Evolutionary conservation across 768 basidiomycete genomes (phyloP).

Genomic region (Leccinum subgranulosum): DNA sequence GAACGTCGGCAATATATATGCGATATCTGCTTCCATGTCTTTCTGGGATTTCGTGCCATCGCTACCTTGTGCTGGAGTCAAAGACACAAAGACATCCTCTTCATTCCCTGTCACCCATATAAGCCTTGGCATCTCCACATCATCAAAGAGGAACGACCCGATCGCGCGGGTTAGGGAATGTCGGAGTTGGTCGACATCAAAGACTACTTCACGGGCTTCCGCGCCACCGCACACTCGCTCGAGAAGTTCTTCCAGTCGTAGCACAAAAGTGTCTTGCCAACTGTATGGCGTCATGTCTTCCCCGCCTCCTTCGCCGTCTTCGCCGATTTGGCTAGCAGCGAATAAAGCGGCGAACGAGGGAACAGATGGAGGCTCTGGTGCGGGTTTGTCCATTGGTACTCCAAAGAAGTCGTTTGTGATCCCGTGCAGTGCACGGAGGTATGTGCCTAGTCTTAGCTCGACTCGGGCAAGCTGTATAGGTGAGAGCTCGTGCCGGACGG

Average conservation of each 20-base stretch:
- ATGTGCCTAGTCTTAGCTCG: slow-evolving; percentile 59
- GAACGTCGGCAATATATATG: slow-evolving; percentile 39
- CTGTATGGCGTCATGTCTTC: slow-evolving; percentile 42
- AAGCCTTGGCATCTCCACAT: slow-evolving; percentile 68
- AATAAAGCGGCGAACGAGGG: slow-evolving; percentile 16
- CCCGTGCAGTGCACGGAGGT: slow-evolving; percentile 61
- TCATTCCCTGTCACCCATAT: slow-evolving; percentile 61
- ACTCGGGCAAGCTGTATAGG: slow-evolving; percentile 41
- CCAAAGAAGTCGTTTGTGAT: slow-evolving; percentile 82
- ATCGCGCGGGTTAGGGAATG: slow-evolving; percentile 63
- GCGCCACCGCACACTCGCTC: slow-evolving; percentile 34
- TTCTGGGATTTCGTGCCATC: slow-evolving; percentile 3
- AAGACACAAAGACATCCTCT: slow-evolving; percentile 53
- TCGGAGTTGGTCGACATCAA: slow-evolving; percentile 42
- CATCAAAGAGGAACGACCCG: slow-evolving; percentile 72
- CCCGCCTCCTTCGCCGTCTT: slow-evolving; percentile 8
- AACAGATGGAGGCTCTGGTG: slow-evolving; percentile 28
- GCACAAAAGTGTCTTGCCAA: slow-evolving; percentile 75
- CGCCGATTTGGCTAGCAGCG: neutral
- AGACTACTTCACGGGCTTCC: slow-evolving; percentile 18
- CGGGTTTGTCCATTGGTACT: slow-evolving; percentile 34
- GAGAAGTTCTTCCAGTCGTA: slow-evolving; percentile 55
- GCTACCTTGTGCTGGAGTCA: slow-evolving; percentile 18
- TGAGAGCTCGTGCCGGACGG: slow-evolving; percentile 36
- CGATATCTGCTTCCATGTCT: slow-evolving; percentile 25